Evolutionary conservation across 345 rosid species (phyloP).

Genomic region (Pugionium cornutum): DNA sequence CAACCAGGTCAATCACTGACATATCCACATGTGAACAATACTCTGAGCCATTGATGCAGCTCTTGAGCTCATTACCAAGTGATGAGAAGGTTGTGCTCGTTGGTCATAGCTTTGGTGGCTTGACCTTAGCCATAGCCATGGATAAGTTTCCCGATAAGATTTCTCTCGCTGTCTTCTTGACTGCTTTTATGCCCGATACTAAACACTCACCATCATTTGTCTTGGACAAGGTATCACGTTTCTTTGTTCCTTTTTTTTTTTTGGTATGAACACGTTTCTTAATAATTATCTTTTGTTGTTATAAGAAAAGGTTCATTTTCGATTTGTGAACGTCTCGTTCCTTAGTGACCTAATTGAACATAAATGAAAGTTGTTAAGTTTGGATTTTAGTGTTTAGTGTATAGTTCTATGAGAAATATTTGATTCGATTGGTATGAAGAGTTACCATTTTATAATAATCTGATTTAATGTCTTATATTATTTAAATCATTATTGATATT

Average conservation of each 20-base stretch:
- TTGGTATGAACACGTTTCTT: too few relatives aligned
- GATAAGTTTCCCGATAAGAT: conserved; percentile 43
- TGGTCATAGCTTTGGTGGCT: conserved; percentile 74
- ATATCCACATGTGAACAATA: conserved; percentile 46
- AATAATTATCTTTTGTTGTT: too few relatives aligned
- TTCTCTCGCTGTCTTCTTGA: conserved; percentile 32
- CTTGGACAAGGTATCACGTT: conserved; percentile 24
- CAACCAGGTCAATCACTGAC: conserved; percentile 44
- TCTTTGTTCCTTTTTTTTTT: not conserved
- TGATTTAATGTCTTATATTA: too few relatives aligned
- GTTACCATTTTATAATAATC: too few relatives aligned
- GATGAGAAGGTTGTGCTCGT: conserved; percentile 57
- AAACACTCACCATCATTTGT: conserved; percentile 38
- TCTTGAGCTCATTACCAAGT: conserved; percentile 39
- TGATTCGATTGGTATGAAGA: too few relatives aligned
- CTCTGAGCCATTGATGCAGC: conserved; percentile 50
- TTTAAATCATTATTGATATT: too few relatives aligned
- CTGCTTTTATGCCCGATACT: conserved; percentile 43
- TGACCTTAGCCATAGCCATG: conserved; percentile 51
- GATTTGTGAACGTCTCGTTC: not conserved
- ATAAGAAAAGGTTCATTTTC: not conserved
- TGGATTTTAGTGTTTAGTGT: too few relatives aligned
- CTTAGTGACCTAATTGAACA: too few relatives aligned
- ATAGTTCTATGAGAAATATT: too few relatives aligned
- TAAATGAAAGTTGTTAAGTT: too few relatives aligned